Percentiles rank a stretch among this genome's conserved stretches.
Conservation (phyloP, 2,329 filamentous ascomycete species). For the Knufia petricola region DNA sequence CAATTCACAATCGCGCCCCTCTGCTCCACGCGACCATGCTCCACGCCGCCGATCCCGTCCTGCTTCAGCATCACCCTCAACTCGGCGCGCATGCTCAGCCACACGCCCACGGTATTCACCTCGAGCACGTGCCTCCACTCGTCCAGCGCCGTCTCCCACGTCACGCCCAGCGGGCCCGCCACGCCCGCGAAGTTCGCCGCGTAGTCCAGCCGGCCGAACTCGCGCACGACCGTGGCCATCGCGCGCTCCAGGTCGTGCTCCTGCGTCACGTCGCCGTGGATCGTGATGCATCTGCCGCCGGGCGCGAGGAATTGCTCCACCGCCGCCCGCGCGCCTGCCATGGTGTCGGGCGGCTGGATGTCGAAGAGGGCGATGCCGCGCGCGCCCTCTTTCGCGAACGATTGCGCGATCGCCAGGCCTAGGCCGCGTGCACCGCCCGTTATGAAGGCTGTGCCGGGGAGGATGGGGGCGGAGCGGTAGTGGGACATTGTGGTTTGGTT, state of each 20-base stretch:
- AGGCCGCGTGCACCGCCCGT: slow-evolving; percentile 31
- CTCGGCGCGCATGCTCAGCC: slow-evolving; percentile 87
- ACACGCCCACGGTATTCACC: slow-evolving; percentile 95
- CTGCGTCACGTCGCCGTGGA: slow-evolving; percentile 17
- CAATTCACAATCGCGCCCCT: slow-evolving; percentile 36
- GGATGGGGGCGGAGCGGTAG: slow-evolving; percentile 12
- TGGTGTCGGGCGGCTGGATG: slow-evolving; percentile 14
- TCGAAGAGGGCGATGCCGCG: slow-evolving; percentile 30
- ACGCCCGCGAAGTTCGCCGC: slow-evolving; percentile 98
- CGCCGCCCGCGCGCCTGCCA: slow-evolving; percentile 11
- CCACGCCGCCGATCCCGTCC: slow-evolving; percentile 15
- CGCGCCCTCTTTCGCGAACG: slow-evolving; percentile 28
- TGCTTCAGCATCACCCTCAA: slow-evolving; percentile 54
- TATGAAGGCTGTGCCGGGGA: slow-evolving; percentile 27
- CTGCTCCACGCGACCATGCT: slow-evolving; percentile 13
- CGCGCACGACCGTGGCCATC: slow-evolving; percentile 13
- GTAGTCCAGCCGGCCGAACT: slow-evolving; percentile 55
- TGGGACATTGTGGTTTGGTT: too few species aligned
- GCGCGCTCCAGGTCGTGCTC: slow-evolving; percentile 16
- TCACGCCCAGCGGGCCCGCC: slow-evolving; percentile 15
- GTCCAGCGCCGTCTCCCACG: slow-evolving; percentile 43
- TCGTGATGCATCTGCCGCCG: slow-evolving; percentile 12
- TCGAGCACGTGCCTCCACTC: slow-evolving; percentile 89
- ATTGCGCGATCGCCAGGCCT: slow-evolving; percentile 29
- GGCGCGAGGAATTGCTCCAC: slow-evolving; percentile 14